phyloP scores from a whole-genome alignment of 2,329 filamentous ascomycete genomes.

The Fusarium brevicatenulatum region DNA sequence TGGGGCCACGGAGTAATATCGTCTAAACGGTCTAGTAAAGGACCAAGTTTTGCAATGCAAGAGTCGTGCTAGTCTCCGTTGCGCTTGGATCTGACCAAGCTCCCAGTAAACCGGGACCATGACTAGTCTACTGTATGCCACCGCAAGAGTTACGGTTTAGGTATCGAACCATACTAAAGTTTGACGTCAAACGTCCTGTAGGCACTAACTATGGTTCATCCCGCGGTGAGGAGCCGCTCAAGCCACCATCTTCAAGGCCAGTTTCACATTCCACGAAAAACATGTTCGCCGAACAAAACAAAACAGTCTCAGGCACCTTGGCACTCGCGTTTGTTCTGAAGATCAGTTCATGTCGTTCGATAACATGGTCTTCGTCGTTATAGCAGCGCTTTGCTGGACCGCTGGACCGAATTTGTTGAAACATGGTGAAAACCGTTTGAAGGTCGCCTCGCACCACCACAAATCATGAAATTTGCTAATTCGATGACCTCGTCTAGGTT shows the following conservation, averaged over 20 bases:
- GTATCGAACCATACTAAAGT: not conserved
- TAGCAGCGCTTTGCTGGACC: not conserved
- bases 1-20: not conserved
- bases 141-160: constrained; percentile 3
- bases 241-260: not conserved
- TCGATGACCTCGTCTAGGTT: not conserved
- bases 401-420: not conserved
- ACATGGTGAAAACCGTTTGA: not conserved
- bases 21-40: not conserved
- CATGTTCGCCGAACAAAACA: not conserved
- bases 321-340: not conserved
- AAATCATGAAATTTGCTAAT: not conserved
- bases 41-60: not conserved
- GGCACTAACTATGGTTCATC: not conserved
- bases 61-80: not conserved
- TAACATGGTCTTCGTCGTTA: not conserved
- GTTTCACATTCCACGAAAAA: constrained; percentile 3
- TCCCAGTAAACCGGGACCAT: not conserved
- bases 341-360: not conserved
- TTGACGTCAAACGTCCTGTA: not conserved
- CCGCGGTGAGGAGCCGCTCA: not conserved
- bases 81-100: not conserved
- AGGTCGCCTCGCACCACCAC: not conserved
- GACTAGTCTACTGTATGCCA: not conserved
- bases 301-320: not conserved